These are phyloP conservation scores for Solanum sitiens DNA, from an alignment of 257 asterid genomes.

Conservation along the genomic window DNA sequence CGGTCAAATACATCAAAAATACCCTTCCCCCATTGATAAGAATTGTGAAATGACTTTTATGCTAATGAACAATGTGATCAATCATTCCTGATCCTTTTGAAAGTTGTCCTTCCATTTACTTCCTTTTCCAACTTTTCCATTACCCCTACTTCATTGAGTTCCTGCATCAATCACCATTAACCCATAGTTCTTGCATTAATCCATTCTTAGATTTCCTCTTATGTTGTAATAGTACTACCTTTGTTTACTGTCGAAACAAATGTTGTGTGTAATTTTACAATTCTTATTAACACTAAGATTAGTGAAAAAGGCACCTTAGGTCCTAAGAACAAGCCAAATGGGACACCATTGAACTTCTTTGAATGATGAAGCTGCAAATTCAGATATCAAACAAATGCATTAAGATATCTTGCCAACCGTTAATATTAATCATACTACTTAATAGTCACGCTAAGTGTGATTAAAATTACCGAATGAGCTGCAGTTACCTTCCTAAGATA, in stretches of 20 bases:
- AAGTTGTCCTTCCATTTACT: constrained; percentile 38
- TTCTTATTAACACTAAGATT: too few relatives aligned
- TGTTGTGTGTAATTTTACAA: neutral
- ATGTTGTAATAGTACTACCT: neutral
- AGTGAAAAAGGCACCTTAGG: constrained; percentile 11
- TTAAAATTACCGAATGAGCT: constrained; percentile 65
- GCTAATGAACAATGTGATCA: neutral
- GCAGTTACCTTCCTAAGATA: constrained; percentile 86
- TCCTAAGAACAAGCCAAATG: constrained; percentile 78
- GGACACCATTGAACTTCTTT: constrained; percentile 88
- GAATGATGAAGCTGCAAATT: constrained; percentile 79
- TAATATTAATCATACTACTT: neutral
- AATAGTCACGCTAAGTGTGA: neutral
- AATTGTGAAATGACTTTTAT: neutral
- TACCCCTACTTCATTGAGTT: constrained; percentile 83
- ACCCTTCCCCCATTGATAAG: neutral
- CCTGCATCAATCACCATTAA: constrained; percentile 23
- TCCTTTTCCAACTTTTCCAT: constrained; percentile 63
- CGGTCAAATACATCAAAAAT: neutral
- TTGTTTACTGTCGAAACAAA: neutral
- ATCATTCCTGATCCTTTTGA: constrained; percentile 27
- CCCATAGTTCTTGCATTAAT: neutral
- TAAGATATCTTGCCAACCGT: neutral
- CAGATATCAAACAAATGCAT: constrained; percentile 16
- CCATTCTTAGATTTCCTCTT: neutral